Conservation (phyloP, 768 basidiomycete genomes). For the Auriscalpium microsporum region DNA sequence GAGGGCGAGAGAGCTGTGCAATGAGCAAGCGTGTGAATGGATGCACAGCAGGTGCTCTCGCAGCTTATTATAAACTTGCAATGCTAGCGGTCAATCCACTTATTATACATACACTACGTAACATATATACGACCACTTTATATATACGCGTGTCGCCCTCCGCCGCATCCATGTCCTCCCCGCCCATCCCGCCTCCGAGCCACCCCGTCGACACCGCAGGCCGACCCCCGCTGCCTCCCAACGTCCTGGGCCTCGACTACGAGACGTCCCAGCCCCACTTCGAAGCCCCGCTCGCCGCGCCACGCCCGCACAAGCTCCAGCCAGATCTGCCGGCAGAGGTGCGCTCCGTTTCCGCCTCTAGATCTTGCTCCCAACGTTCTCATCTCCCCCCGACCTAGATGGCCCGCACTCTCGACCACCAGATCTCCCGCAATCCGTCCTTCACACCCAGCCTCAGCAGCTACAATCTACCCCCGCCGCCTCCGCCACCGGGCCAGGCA, state of each 20-base stretch:
- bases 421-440: slow-evolving; percentile 19
- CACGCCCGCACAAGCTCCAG: slow-evolving; percentile 55
- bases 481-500: slow-evolving; percentile 14
- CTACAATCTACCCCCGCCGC: slow-evolving; percentile 15
- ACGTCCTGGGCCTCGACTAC: slow-evolving; percentile 17
- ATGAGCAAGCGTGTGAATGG: no score
- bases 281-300: slow-evolving; percentile 51
- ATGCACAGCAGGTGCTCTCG: no score
- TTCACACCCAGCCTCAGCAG: slow-evolving; percentile 12
- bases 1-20: no score
- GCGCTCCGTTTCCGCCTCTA: slow-evolving; percentile 25
- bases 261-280: slow-evolving; percentile 39
- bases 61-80: no score
- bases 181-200: slow-evolving; percentile 22
- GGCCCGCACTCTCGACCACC: slow-evolving; percentile 53
- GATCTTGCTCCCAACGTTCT: slow-evolving; percentile 8
- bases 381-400: slow-evolving; percentile 39
- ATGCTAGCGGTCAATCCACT: no score
- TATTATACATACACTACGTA: no score
- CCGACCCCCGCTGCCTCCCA: slow-evolving; percentile 41
- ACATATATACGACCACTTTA: no score
- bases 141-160: no score
- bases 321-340: slow-evolving; percentile 57
- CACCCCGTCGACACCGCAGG: slow-evolving; percentile 19
- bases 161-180: slow-evolving; percentile 1